These are phyloP conservation scores for Hsuehochloa calcarea DNA, from an alignment of 176 grass and related monocot genomes.

Conservation along the genomic window DNA sequence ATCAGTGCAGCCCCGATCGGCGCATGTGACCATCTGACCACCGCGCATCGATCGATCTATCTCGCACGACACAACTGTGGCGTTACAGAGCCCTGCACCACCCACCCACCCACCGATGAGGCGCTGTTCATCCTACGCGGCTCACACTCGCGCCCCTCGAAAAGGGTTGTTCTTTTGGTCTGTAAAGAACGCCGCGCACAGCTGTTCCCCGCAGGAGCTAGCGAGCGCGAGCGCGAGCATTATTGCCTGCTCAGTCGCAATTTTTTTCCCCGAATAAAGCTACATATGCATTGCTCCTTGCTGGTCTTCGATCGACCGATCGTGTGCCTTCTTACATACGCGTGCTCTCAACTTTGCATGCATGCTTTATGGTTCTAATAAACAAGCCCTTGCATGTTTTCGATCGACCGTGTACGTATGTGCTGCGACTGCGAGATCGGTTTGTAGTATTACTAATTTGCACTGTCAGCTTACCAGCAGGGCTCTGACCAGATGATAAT, in stretches of 20 bases:
- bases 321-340: background rate
- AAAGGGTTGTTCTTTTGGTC: background rate
- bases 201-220: background rate
- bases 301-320: background rate
- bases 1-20: background rate
- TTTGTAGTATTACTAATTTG: background rate
- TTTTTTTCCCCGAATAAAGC: background rate
- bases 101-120: background rate
- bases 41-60: background rate
- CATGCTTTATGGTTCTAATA: background rate
- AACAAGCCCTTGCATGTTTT: background rate
- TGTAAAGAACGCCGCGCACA: constrained; percentile 13
- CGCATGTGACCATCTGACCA: background rate
- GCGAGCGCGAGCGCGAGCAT: background rate
- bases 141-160: background rate
- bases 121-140: background rate
- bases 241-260: too few species aligned
- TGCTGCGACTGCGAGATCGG: background rate
- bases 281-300: background rate
- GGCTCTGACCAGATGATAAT: constrained; percentile 7
- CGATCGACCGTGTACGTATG: background rate
- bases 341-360: background rate
- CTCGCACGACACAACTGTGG: background rate
- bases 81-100: background rate
- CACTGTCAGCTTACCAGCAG: background rate